Evolutionary conservation across 1,284 basidiomycete species (phyloP), one percentile per base, ranked within the genome.

Genomic region (Exsudoporus floridanus): DNA sequence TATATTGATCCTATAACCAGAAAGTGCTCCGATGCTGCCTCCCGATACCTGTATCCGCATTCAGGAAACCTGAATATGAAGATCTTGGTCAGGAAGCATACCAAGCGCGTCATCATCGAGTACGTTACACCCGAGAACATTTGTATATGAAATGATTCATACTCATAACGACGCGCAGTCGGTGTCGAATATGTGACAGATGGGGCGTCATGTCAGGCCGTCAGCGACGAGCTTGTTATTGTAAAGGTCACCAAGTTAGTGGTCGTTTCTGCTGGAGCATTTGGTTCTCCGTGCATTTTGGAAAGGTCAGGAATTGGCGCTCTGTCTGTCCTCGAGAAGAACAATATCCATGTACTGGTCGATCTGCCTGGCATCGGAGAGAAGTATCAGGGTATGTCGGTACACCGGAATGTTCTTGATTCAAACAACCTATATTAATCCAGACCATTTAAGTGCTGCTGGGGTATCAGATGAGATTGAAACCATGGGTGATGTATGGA

Each of bases 1-100:
- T 86, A 80, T 65, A 73, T 84, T n/a, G 73, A 81, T 52, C 63
- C 58, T 0, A 58, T 70, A 25, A 82, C 76, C 0, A 84, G 85
- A 27, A 76, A 60, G 43, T 79, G 84, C 12, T 84, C 78, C 0
- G 83, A 86, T 59, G 62, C 77, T 4, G 76, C 85, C 2, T 81
- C 84, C 56, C 54, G 75, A 56, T 84, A 79, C 55, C 67, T 86
- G 14, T 86, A 86, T 60, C 78, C 78, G 35, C 74, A 80, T 47
- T 54, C 63, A 2, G 57, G 66, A 19, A 75, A 74, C 48, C 66
- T 70, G 23, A 80, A 79, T 46, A 52, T 82, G 9, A 61, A 63
- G 5, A 70, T 82, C n/a, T 31, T 73, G 5, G 65, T 63, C 9
- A 69, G 71, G 7, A 74, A 72, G 42, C 70, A 74, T 2, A 79